Conservation (phyloP, 495 filamentous ascomycete genomes). For the Thermochaetoides thermophila region DNA sequence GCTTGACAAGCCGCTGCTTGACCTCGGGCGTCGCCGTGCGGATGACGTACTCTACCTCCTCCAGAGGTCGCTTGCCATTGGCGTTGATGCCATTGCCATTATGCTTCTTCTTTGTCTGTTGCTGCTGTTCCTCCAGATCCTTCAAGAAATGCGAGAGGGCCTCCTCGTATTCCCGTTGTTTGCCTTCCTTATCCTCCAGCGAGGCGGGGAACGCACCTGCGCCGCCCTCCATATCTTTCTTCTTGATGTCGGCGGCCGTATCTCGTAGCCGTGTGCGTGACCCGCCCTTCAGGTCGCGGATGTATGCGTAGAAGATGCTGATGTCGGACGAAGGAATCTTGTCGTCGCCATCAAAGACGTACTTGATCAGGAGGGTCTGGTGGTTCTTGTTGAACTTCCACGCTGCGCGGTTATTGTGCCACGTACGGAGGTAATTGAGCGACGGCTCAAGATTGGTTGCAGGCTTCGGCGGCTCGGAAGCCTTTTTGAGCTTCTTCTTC, state of each 20-base stretch:
- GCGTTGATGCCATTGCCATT: slow-evolving; percentile 5
- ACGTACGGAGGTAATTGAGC: slow-evolving; percentile 57
- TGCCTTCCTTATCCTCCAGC: slow-evolving; percentile 29
- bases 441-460: slow-evolving; percentile 41
- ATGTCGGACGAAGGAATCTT: slow-evolving; percentile 50
- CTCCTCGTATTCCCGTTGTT: slow-evolving; percentile 38
- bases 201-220: slow-evolving; percentile 23
- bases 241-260: slow-evolving; percentile 40
- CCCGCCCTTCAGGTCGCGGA: slow-evolving; percentile 55
- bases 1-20: slow-evolving; percentile 32
- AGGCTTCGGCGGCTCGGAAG: slow-evolving; percentile 11
- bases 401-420: slow-evolving; percentile 43
- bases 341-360: slow-evolving; percentile 54
- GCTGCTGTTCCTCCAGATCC: slow-evolving; percentile 15
- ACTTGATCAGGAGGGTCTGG: slow-evolving; percentile 68
- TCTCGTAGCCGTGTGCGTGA: slow-evolving; percentile 48
- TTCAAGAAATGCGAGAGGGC: slow-evolving; percentile 32
- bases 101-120: slow-evolving; percentile 7
- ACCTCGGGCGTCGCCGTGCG: slow-evolving; percentile 28
- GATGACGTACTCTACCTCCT: slow-evolving; percentile 32
- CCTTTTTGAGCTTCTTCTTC: slow-evolving; percentile 27
- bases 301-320: slow-evolving; percentile 48
- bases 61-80: slow-evolving; percentile 25
- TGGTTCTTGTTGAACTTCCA: slow-evolving; percentile 95
- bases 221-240: slow-evolving; percentile 33